phyloP scores from a whole-genome alignment of 441 rosid genomes.

The Macaranga tanarius region DNA sequence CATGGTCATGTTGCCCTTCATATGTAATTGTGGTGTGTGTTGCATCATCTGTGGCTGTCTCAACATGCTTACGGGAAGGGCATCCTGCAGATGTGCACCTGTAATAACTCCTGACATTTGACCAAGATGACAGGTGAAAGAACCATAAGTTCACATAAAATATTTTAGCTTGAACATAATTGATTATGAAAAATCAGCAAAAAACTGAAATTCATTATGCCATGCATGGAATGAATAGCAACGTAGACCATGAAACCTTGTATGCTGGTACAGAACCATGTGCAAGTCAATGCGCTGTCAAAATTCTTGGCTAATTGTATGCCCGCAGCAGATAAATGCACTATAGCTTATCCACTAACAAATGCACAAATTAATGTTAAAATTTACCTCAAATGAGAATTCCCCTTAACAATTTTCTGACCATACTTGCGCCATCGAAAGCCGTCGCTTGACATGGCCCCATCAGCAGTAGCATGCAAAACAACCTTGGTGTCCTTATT shows the following conservation, averaged over 20 bases:
- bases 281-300: background rate
- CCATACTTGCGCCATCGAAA: conserved; percentile 35
- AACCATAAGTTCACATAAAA: background rate
- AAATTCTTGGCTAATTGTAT: background rate
- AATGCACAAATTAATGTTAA: background rate
- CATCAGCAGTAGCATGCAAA: conserved; percentile 18
- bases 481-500: conserved; percentile 12
- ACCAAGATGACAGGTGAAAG: background rate
- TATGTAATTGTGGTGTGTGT: conserved; percentile 58
- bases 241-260: background rate
- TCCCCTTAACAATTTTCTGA: conserved; percentile 29
- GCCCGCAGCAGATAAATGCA: background rate
- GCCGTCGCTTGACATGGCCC: conserved; percentile 23
- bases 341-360: background rate
- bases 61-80: conserved; percentile 86
- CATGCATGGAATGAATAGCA: background rate
- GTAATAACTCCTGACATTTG: conserved; percentile 61
- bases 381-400: conserved; percentile 22
- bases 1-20: conserved; percentile 63
- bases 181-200: background rate
- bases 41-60: conserved; percentile 60
- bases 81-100: conserved; percentile 73
- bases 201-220: background rate
- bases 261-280: background rate
- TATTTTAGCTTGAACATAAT: background rate